Percentiles rank a stretch among this genome's conserved stretches.
Evolutionary conservation across 2,329 filamentous ascomycete species (phyloP).

Genomic region (Falciphora oryzae): DNA sequence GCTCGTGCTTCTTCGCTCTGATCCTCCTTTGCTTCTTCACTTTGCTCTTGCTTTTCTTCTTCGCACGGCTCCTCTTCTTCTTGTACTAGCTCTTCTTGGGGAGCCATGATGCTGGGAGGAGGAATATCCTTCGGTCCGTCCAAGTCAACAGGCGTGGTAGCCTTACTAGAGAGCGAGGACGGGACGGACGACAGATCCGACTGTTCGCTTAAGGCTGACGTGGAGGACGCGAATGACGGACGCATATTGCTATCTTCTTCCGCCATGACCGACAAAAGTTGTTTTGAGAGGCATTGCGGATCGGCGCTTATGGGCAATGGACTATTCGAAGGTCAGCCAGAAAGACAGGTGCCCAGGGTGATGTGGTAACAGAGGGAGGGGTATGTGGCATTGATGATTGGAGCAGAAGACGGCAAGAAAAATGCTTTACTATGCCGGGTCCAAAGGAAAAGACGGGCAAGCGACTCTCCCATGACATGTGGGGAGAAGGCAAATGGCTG

Average conservation of each 20-base stretch:
- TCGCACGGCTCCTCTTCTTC: neutral
- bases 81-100: neutral
- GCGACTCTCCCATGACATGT: neutral
- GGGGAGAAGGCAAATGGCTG: neutral
- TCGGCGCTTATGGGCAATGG: neutral
- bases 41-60: neutral
- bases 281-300: constrained; percentile 10
- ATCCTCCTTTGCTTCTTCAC: neutral
- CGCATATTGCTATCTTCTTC: constrained; percentile 14
- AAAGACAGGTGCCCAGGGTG: neutral
- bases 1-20: neutral
- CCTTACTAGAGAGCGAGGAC: constrained; percentile 56
- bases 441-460: neutral
- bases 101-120: neutral
- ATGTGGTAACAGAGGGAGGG: neutral
- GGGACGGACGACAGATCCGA: constrained; percentile 50
- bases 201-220: constrained; percentile 45
- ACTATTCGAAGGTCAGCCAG: neutral
- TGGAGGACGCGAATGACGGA: constrained; percentile 47
- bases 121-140: constrained; percentile 29
- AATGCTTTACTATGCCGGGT: neutral
- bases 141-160: constrained; percentile 52
- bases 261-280: constrained; percentile 9
- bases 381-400: neutral
- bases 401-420: neutral